Evolutionary conservation across 2,329 filamentous ascomycete species (phyloP), one percentile per base, ranked within the genome.

Genomic region (Xylariaceae sp.): DNA sequence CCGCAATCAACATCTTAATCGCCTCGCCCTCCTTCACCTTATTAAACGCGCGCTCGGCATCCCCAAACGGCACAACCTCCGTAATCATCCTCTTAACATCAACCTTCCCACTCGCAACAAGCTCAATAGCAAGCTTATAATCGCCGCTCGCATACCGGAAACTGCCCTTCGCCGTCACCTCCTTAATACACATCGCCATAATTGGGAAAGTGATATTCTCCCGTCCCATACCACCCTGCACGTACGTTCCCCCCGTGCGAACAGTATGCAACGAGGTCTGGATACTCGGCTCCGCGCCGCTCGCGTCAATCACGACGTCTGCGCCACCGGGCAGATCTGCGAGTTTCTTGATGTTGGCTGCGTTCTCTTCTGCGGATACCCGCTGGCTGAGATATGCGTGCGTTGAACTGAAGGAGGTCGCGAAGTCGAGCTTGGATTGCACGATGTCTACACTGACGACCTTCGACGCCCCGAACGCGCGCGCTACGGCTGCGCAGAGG

Each of bases 81-180:
- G 88, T 90, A 64, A 97, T 86, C 62, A 97, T 79, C 73, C 84
- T 84, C 84, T 95, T 95, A 61, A 92, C 88, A 50, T 89, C 85
- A 47, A 97, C 83, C 73, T 84, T 85, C 53, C 89, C 89, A 30
- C 77, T 81, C 6, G 82, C 81, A 1, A 96, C 85, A 62, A 97
- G 80, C 64, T 90, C 85, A 51, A 97, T 81, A 3, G 91, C 91
- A 5, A 92, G 83, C 72, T 87, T 83, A 75, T 97, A 97, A 74
- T 97, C 93, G 17, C 92, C 92, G 57, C 85, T 83, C 2, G 88
- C 88, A 74, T 97, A 97, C 45, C 93, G 85, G 81, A 97, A 97
- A 63, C 88, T 92, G 18, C 93, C 93, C 71, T 88, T 89, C 51
- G 89, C 82, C 9, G 87, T 95, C 55, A 96, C 80, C 79, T 97